Percentiles rank a stretch among this genome's conserved stretches.
Evolutionary conservation across 805 yeast genomes (phyloP).

Genomic region (Suhomyces canberraensis): DNA sequence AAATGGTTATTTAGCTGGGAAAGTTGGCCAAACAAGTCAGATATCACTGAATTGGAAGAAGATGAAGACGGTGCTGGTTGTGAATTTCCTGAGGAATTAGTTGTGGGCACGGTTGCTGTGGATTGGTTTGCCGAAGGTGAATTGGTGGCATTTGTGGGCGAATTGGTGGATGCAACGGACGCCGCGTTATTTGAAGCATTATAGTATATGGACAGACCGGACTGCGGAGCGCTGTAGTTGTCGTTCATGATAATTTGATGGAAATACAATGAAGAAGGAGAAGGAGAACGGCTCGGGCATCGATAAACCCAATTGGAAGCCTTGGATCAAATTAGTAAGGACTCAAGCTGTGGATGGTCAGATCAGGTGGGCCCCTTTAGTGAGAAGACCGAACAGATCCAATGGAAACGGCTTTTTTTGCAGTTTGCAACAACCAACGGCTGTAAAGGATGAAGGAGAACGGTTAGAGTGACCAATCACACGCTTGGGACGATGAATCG

Average conservation of each 20-base stretch:
- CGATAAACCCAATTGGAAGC: no score
- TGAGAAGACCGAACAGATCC: no score
- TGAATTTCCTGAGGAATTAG: constrained; percentile 1
- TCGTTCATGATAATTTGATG: constrained; percentile 3
- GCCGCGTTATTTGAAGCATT: not conserved
- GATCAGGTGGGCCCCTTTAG: no score
- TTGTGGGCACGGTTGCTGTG: constrained; percentile 1
- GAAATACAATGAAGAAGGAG: not conserved
- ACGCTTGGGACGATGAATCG: no score
- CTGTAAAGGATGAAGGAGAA: no score
- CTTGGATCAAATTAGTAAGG: no score
- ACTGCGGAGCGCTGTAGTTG: constrained; percentile 1
- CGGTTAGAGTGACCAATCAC: no score
- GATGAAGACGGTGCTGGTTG: constrained; percentile 1
- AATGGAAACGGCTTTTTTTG: no score
- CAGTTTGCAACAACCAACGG: no score
- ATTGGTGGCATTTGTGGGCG: constrained; percentile 1
- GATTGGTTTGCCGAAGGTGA: constrained; percentile 1
- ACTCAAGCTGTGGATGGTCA: no score
- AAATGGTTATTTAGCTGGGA: constrained; percentile 15
- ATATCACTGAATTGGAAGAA: not conserved
- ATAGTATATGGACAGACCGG: constrained; percentile 5
- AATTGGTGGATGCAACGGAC: not conserved
- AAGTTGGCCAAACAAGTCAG: constrained; percentile 14
- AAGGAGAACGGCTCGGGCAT: no score